Evolutionary conservation across 805 yeast genomes (phyloP).

Genomic region (Candida krabiensis): DNA sequence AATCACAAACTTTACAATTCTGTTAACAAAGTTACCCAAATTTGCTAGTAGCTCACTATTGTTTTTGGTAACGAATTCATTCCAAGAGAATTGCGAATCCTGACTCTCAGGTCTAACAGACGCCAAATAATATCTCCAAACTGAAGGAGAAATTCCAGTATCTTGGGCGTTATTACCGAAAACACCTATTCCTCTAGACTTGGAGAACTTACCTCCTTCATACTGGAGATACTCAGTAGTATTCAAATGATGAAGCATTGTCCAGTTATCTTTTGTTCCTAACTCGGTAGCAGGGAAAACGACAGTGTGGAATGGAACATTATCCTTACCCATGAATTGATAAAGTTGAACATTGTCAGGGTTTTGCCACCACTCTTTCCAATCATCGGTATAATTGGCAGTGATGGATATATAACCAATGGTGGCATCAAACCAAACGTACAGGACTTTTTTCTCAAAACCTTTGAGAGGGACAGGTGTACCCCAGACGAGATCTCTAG

Average conservation of each 20-base stretch:
- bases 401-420: constrained; percentile 97
- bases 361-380: constrained; percentile 94
- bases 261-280: constrained; percentile 90
- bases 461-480: constrained; percentile 93
- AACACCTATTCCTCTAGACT: constrained; percentile 97
- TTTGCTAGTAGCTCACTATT: constrained; percentile 93
- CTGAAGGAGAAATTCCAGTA: constrained; percentile 86
- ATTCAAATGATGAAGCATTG: constrained; percentile 83
- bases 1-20: constrained; percentile 84
- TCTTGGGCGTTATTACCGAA: constrained; percentile 97
- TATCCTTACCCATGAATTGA: constrained; percentile 99
- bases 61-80: constrained; percentile 89
- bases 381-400: constrained; percentile 78
- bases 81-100: constrained; percentile 98
- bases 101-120: constrained; percentile 92
- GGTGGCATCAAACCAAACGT: constrained; percentile 99
- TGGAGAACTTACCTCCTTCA: constrained; percentile 97
- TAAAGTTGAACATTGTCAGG: constrained; percentile 87
- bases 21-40: constrained; percentile 94
- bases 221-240: constrained; percentile 97
- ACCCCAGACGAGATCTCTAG: constrained; percentile 98
- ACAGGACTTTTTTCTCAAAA: constrained; percentile 84
- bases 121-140: constrained; percentile 96
- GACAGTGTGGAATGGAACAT: constrained; percentile 98
- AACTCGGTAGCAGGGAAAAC: constrained; percentile 92